Evolutionary conservation across 495 filamentous ascomycete species (phyloP).

Genomic region (Talaromyces nanjingensis): DNA sequence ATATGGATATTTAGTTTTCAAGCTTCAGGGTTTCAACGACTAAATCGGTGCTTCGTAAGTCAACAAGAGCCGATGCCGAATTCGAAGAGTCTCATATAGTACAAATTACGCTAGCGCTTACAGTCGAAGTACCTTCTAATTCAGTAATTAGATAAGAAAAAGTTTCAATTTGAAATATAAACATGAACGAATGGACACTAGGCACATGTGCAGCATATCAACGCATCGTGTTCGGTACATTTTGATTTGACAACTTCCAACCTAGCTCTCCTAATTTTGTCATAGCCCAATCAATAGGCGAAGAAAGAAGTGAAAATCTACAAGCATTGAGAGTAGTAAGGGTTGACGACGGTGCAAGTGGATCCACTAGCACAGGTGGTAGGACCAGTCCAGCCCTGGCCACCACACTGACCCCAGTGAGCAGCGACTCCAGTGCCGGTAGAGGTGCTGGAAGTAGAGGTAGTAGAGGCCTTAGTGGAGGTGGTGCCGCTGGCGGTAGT

Average conservation of each 20-base stretch:
- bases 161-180: not conserved
- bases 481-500: constrained; percentile 4
- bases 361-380: constrained; percentile 35
- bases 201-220: not conserved
- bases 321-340: constrained; percentile 46
- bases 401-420: constrained; percentile 49
- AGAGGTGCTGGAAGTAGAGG: not conserved
- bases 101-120: not conserved
- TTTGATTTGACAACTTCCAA: not conserved
- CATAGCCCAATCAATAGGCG: not conserved
- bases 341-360: constrained; percentile 38
- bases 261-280: not conserved
- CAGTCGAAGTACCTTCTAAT: not conserved
- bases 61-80: too few relatives aligned
- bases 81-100: too few relatives aligned
- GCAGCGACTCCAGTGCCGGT: constrained; percentile 18
- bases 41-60: too few relatives aligned
- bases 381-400: constrained; percentile 39
- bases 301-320: constrained; percentile 2
- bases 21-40: too few relatives aligned
- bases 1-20: too few relatives aligned
- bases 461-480: not conserved
- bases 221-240: not conserved
- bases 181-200: constrained; percentile 2
- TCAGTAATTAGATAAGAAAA: not conserved